These are phyloP conservation scores for Lasiodiplodia citricola DNA, from an alignment of 2,329 filamentous ascomycete species.

Conservation along the genomic window DNA sequence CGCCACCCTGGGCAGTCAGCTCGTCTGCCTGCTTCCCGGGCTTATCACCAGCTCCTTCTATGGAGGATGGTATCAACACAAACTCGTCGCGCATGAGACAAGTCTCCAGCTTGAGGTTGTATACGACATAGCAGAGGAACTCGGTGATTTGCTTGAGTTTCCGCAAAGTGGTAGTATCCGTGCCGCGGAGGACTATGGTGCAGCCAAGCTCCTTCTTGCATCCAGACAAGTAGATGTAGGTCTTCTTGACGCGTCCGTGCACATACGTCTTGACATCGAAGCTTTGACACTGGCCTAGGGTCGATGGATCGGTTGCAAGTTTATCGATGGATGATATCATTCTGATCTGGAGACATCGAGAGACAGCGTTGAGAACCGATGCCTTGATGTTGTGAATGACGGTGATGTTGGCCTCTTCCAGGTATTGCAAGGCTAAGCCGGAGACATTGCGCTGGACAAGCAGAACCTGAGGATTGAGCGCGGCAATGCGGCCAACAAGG, in stretches of 20 bases:
- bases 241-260: constrained; percentile 83
- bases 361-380: constrained; percentile 92
- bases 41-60: constrained; percentile 42
- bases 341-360: constrained; percentile 86
- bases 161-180: constrained; percentile 70
- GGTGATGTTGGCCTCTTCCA: constrained; percentile 86
- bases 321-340: constrained; percentile 97
- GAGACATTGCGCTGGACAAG: constrained; percentile 94
- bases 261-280: constrained; percentile 98
- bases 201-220: constrained; percentile 90
- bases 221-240: constrained; percentile 92
- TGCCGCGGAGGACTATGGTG: constrained; percentile 89
- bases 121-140: constrained; percentile 99
- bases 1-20: constrained; percentile 10
- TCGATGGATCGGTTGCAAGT: constrained; percentile 75
- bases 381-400: constrained; percentile 97
- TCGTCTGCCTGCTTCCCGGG: not conserved
- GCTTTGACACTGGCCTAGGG: constrained; percentile 78
- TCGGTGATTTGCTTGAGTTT: constrained; percentile 93
- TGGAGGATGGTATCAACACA: constrained; percentile 74
- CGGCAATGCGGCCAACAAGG: constrained; percentile 88
- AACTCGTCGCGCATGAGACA: constrained; percentile 93
- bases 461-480: constrained; percentile 81
- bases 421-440: constrained; percentile 84
- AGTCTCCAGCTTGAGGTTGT: constrained; percentile 95